Evolutionary conservation across 192 early-diverging fungal genomes (phyloP), one percentile per base, ranked within the genome.

Genomic region (Linderina pennispora): DNA sequence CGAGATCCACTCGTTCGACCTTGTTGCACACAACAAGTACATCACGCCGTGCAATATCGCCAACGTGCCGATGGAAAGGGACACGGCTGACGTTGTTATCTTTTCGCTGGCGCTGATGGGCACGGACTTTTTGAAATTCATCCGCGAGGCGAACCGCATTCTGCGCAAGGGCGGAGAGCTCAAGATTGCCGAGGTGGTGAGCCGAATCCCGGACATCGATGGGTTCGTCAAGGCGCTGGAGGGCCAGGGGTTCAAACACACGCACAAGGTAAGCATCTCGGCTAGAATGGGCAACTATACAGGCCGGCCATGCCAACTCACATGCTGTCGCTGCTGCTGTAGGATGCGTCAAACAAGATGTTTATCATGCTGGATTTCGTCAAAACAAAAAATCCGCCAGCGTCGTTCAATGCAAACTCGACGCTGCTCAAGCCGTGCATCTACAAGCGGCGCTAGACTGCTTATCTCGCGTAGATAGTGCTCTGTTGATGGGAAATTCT

Each of bases 101-200:
- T 97, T 99, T 62, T 92, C 85, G 43, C 70, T 99, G 47, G 87
- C 86, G n/a, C 65, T 97, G 55, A 99, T 99, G 96, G 94, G 94
- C 9, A 92, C 89, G 0, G 94, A 99, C 58, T 96, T 88, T 65
- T 61, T 91, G 42, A 85, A 90, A 52, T 97, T 95, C 64, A 47
- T 97, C 18, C 76, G 69, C 44, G 96, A 99, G 62, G 96, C 92
- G 1, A 71, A 84, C 43, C 79, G 96, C 34, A 85, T 96, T 8
- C 51, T 96, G 41, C 50, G 44, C n/a, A 37, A 35, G 47, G 88
- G 87, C 35, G 92, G 91, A n/a, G 75, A 87, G 53, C 77, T 98
- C 31, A 88, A 86, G 76, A 86, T 98, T 51, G 87, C 93, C 13
- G 96, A 98, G 63, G 96, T 98, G 1, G 78, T 89, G 17, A 93